phyloP scores from a whole-genome alignment of 768 basidiomycete genomes.

The Macrocybe gigantea region DNA sequence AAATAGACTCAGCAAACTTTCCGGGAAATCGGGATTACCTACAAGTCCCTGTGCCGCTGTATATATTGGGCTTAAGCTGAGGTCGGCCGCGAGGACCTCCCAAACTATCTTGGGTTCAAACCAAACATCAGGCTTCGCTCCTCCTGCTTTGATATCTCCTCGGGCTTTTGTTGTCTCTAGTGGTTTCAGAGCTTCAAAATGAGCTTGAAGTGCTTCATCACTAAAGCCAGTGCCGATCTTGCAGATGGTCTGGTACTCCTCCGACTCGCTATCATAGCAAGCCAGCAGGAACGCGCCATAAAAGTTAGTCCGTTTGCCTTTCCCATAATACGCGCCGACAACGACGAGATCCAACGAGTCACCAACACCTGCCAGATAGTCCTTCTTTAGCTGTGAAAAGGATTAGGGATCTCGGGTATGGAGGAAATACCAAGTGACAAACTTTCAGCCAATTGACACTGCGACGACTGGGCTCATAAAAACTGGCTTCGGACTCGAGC shows the following conservation, averaged over 20 bases:
- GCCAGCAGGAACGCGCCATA: constrained; percentile 98
- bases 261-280: constrained; percentile 91
- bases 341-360: constrained; percentile 97
- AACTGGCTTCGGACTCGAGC: constrained; percentile 87
- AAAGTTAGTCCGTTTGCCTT: constrained; percentile 95
- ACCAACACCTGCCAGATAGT: constrained; percentile 93
- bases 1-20: neutral
- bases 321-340: constrained; percentile 96
- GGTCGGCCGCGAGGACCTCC: constrained; percentile 96
- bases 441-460: constrained; percentile 99
- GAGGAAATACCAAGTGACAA: neutral
- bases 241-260: constrained; percentile 96
- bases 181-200: constrained; percentile 78
- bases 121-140: constrained; percentile 96
- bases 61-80: constrained; percentile 94
- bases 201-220: constrained; percentile 79
- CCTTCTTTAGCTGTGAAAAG: constrained; percentile 83
- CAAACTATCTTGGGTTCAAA: constrained; percentile 97
- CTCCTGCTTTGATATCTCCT: constrained; percentile 83
- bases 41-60: constrained; percentile 92
- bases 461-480: constrained; percentile 91
- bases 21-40: constrained; percentile 19
- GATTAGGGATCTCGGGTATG: constrained; percentile 1
- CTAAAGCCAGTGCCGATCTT: constrained; percentile 99
- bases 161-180: constrained; percentile 65